phyloP scores from a whole-genome alignment of 2,329 filamentous ascomycete species.

The Ophiobolus disseminans region DNA sequence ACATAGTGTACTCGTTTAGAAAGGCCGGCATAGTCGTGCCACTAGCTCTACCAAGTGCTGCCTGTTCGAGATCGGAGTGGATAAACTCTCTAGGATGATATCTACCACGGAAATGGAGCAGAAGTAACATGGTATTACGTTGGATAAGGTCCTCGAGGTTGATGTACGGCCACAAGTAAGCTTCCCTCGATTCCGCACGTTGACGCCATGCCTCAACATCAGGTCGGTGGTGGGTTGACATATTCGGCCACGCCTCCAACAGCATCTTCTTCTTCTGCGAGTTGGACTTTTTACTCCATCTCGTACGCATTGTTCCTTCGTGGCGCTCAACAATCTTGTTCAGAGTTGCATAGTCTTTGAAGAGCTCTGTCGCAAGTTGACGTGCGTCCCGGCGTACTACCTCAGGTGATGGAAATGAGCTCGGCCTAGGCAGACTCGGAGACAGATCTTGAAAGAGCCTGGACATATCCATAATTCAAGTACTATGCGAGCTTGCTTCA shows the following conservation, averaged over 20 bases:
- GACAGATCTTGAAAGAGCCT: constrained; percentile 1
- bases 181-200: constrained; percentile 16
- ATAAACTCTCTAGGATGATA: constrained; percentile 58
- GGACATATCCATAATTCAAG: constrained; percentile 1
- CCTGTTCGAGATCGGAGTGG: constrained; percentile 50
- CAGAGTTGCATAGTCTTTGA: constrained; percentile 9
- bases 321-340: constrained; percentile 57
- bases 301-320: constrained; percentile 59
- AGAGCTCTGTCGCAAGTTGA: constrained; percentile 7
- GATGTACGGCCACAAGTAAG: constrained; percentile 60
- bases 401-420: not conserved
- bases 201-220: constrained; percentile 53
- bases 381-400: constrained; percentile 6
- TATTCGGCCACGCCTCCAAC: constrained; percentile 58
- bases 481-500: not conserved
- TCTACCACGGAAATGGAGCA: constrained; percentile 61
- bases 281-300: constrained; percentile 63
- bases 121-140: constrained; percentile 53
- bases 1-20: constrained; percentile 42
- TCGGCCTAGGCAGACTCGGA: not conserved
- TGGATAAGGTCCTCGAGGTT: constrained; percentile 64
- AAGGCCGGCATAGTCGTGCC: constrained; percentile 12
- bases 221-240: constrained; percentile 59
- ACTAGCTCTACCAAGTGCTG: constrained; percentile 8
- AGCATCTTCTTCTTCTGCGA: constrained; percentile 57